Conservation (phyloP, 2,329 filamentous ascomycete species). For the Aspergillus sp. region DNA sequence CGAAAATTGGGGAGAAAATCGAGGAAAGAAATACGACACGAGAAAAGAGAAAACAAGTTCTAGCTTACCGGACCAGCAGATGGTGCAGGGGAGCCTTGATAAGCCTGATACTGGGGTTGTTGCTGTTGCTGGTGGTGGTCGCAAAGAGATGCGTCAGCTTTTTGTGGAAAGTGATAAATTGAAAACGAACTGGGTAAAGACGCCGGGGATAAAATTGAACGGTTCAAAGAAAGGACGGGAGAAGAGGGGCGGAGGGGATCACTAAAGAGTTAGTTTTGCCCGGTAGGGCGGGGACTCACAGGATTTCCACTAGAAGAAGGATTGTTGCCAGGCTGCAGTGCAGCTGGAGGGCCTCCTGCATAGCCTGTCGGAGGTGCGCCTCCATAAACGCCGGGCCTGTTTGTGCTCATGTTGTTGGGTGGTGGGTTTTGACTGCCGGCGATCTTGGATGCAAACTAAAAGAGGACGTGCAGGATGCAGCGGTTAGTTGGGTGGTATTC, state of each 20-base stretch:
- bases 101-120: slow-evolving; percentile 55
- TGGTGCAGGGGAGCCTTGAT: slow-evolving; percentile 44
- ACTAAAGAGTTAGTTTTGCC: slow-evolving; percentile 8
- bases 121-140: slow-evolving; percentile 16
- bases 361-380: slow-evolving; percentile 42
- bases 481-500: slow-evolving; percentile 12
- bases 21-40: slow-evolving; percentile 5
- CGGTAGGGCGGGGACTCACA: slow-evolving; percentile 47
- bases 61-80: slow-evolving; percentile 41
- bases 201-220: not conserved
- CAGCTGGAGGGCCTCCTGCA: slow-evolving; percentile 39
- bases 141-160: slow-evolving; percentile 7
- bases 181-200: not conserved
- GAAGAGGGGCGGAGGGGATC: slow-evolving; percentile 12
- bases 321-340: slow-evolving; percentile 33
- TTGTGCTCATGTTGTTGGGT: slow-evolving; percentile 18
- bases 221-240: not conserved
- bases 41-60: slow-evolving; percentile 17
- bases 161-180: not conserved
- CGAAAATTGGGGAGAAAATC: not conserved
- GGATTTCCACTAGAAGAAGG: too few species aligned
- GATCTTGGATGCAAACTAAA: slow-evolving; percentile 43
- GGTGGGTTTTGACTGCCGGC: slow-evolving; percentile 38
- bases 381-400: slow-evolving; percentile 31
- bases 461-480: slow-evolving; percentile 16